Evolutionary conservation across 1,139 yeast genomes (phyloP).

Genomic region (Yamadazyma atlantica): DNA sequence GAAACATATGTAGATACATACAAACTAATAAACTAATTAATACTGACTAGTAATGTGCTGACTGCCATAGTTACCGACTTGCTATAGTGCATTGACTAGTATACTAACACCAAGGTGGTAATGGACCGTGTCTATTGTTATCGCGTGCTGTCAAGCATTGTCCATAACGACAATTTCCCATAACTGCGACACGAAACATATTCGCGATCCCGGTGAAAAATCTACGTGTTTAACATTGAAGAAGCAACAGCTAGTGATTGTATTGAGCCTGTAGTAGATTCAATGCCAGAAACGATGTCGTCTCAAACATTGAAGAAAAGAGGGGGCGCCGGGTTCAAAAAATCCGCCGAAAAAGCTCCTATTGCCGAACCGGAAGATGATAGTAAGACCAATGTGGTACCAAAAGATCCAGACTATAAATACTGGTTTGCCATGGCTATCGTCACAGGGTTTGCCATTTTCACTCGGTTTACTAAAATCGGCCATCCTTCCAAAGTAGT

Average conservation of each 20-base stretch:
- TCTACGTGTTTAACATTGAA: too few relatives aligned
- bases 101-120: too few relatives aligned
- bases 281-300: constrained; percentile 16
- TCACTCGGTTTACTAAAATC: constrained; percentile 69
- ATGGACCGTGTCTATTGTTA: too few relatives aligned
- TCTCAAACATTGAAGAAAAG: constrained; percentile 29
- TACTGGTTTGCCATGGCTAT: constrained; percentile 44
- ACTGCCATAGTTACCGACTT: too few relatives aligned
- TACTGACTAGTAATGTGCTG: too few relatives aligned
- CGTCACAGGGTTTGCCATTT: constrained; percentile 66
- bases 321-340: constrained; percentile 18
- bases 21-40: neutral
- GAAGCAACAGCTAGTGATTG: too few relatives aligned
- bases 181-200: too few relatives aligned
- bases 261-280: too few relatives aligned
- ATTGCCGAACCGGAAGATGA: constrained; percentile 4
- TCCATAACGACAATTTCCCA: too few relatives aligned
- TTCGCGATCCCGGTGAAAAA: too few relatives aligned
- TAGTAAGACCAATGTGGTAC: constrained; percentile 2
- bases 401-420: constrained; percentile 28
- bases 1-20: constrained; percentile 24
- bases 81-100: too few relatives aligned
- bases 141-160: too few relatives aligned
- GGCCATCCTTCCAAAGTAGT: constrained; percentile 84
- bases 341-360: constrained; percentile 1